Evolutionary conservation across 257 asterid species (phyloP).

Genomic region (Nicotiana obtusifolia): DNA sequence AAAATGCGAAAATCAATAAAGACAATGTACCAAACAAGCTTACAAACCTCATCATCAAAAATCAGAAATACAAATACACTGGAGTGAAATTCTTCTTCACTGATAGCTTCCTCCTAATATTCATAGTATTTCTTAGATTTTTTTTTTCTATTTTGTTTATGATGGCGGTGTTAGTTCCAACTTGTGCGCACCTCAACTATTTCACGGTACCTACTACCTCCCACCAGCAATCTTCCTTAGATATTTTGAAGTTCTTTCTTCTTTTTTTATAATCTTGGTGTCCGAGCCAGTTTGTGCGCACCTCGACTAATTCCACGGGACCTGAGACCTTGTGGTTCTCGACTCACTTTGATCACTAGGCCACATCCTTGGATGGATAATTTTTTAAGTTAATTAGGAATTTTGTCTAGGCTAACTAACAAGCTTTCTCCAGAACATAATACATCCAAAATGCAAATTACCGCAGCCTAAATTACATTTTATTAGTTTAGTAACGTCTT

Average conservation of each 20-base stretch:
- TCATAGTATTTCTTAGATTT: neutral
- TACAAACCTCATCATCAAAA: neutral
- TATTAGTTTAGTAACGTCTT: neutral
- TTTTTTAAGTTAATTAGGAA: neutral
- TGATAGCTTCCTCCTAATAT: neutral
- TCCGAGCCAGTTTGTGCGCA: no score
- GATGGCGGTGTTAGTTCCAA: no score
- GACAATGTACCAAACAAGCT: neutral
- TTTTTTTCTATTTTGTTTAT: no score
- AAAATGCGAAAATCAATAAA: neutral
- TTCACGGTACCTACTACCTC: no score
- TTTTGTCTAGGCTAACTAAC: neutral
- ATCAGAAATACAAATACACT: no score
- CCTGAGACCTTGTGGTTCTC: no score
- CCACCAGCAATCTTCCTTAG: neutral
- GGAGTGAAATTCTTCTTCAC: no score
- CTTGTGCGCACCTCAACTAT: no score
- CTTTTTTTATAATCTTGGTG: no score
- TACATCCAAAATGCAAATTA: neutral
- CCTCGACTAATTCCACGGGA: no score
- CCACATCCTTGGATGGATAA: no score
- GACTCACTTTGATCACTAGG: no score
- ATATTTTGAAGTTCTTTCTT: neutral
- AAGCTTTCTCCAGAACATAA: neutral
- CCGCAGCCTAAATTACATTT: neutral